Conservation (phyloP, 805 yeast genomes). For the Tanozyma kutaoensis region DNA sequence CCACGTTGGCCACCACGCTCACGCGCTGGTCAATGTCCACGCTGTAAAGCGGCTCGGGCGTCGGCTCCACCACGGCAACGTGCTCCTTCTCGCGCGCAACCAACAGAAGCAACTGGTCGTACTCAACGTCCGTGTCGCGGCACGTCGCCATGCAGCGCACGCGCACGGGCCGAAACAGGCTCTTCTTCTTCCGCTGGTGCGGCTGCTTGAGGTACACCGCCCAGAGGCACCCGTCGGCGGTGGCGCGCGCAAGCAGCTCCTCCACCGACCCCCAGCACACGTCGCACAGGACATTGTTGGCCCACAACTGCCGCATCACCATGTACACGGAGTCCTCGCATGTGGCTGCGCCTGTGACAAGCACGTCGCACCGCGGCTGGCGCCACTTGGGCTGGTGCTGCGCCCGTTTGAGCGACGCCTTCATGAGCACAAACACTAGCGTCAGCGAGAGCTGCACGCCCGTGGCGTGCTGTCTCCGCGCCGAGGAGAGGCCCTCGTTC, state of each 20-base stretch:
- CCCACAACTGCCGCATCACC: constrained; percentile 58
- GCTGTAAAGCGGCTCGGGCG: constrained; percentile 15
- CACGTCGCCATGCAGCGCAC: constrained; percentile 48
- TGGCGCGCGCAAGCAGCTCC: constrained; percentile 52
- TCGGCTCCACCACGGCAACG: constrained; percentile 1
- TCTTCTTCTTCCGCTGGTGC: constrained; percentile 6
- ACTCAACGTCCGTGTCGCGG: constrained; percentile 60
- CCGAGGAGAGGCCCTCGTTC: constrained; percentile 21
- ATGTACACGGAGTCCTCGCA: constrained; percentile 52
- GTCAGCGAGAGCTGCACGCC: constrained; percentile 70
- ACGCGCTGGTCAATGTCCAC: constrained; percentile 40
- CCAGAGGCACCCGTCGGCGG: constrained; percentile 62
- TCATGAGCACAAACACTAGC: constrained; percentile 16
- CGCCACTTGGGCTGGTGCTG: constrained; percentile 9
- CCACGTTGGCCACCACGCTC: constrained; percentile 61
- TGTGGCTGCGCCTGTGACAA: too few species aligned
- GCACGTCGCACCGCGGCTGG: constrained; percentile 63
- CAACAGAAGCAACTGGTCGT: constrained; percentile 42
- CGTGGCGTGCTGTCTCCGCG: constrained; percentile 40
- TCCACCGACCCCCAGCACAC: constrained; percentile 32
- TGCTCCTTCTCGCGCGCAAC: constrained; percentile 1
- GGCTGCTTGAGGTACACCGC: constrained; percentile 64
- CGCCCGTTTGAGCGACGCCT: neutral
- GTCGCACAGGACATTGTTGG: constrained; percentile 69
- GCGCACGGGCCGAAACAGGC: constrained; percentile 61